phyloP scores from a whole-genome alignment of 1,284 basidiomycete genomes.

The Neolentinus lepideus region DNA sequence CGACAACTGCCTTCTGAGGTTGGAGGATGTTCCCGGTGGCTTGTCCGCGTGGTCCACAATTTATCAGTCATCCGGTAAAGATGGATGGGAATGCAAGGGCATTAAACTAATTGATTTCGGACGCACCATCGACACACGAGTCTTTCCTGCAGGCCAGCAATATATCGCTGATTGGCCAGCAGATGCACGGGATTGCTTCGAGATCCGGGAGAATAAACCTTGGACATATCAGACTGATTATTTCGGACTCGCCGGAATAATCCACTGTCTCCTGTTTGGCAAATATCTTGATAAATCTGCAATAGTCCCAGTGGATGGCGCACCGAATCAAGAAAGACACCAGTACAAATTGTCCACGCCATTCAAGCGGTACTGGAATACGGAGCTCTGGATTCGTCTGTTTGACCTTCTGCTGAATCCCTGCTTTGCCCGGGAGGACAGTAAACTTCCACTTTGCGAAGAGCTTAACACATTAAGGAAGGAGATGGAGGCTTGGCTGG shows the following conservation, averaged over 20 bases:
- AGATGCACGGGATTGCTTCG: conserved; percentile 84
- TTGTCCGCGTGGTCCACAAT: conserved; percentile 62
- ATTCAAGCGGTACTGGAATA: conserved; percentile 95
- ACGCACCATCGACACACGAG: conserved; percentile 79
- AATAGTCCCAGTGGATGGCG: conserved; percentile 29
- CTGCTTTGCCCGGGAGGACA: conserved; percentile 39
- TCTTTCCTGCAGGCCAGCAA: conserved; percentile 72
- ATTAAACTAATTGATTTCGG: conserved; percentile 96
- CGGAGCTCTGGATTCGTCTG: conserved; percentile 75
- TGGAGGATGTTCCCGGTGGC: conserved; percentile 77
- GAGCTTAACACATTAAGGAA: conserved; percentile 58
- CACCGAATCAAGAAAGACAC: conserved; percentile 24
- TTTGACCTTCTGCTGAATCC: conserved; percentile 91
- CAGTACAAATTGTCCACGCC: conserved; percentile 67
- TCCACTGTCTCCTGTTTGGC: conserved; percentile 95
- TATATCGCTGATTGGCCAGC: conserved; percentile 88
- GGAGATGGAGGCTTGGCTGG: conserved; percentile 88
- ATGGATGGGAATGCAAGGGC: conserved; percentile 87
- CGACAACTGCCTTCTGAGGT: conserved; percentile 92
- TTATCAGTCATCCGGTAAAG: conserved; percentile 71
- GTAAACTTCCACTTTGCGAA: conserved; percentile 62
- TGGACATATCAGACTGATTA: conserved; percentile 98
- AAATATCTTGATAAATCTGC: conserved; percentile 82
- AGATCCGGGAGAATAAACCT: conserved; percentile 75
- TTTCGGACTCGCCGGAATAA: conserved; percentile 87